A percentile compares a stretch with the other conserved stretches of the same genome.
Evolutionary conservation across 306 rosid species (phyloP).

Genomic region (Carpinus viminea): DNA sequence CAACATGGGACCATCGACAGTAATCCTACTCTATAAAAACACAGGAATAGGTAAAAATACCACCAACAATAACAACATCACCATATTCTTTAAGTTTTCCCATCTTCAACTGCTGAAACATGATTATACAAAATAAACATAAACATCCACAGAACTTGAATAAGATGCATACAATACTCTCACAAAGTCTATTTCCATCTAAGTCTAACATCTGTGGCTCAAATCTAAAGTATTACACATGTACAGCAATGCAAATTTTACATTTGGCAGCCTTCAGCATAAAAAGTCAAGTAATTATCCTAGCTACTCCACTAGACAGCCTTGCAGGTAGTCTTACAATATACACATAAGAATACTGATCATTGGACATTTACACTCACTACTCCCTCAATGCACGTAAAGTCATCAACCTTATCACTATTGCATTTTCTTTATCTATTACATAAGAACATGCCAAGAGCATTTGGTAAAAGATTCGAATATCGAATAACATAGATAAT

Average conservation of each 20-base stretch:
- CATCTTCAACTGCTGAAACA: neutral
- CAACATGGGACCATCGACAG: neutral
- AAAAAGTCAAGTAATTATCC: neutral
- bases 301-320: neutral
- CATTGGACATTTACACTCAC: neutral
- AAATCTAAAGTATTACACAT: neutral
- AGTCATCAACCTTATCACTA: conserved; percentile 7
- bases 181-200: neutral
- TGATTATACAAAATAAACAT: neutral
- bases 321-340: conserved; percentile 3
- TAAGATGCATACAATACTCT: neutral
- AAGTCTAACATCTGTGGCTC: neutral
- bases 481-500: neutral
- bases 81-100: neutral
- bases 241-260: neutral
- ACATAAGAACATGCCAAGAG: neutral
- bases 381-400: neutral
- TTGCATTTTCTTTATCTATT: neutral
- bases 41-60: neutral
- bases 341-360: neutral
- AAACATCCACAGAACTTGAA: neutral
- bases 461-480: neutral
- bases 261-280: neutral
- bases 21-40: neutral
- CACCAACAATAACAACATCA: neutral